Conservation (phyloP, 2,329 filamentous ascomycete genomes). For the Metarhizium rileyi region DNA sequence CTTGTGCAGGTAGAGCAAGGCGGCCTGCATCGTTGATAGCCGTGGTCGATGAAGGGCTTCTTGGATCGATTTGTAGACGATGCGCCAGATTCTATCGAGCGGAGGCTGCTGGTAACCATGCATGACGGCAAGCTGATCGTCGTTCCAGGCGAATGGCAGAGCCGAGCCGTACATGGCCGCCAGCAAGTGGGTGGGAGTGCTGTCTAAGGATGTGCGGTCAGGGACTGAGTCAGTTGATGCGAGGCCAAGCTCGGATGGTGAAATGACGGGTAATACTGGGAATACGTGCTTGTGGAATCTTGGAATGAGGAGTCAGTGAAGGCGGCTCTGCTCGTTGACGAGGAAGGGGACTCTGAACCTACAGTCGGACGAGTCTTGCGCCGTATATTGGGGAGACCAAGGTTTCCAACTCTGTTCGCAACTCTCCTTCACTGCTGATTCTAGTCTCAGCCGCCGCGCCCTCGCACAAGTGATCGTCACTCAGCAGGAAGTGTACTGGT, state of each 20-base stretch:
- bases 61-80: conserved; percentile 6
- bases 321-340: background rate
- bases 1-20: conserved; percentile 9
- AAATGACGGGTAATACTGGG: conserved; percentile 7
- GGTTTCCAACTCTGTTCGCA: too few relatives aligned
- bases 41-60: conserved; percentile 4
- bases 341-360: background rate
- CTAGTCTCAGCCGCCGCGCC: background rate
- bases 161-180: conserved; percentile 10
- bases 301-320: background rate
- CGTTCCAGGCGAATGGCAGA: too few relatives aligned
- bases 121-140: conserved; percentile 6
- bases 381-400: conserved; percentile 3
- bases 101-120: conserved; percentile 3
- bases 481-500: conserved; percentile 18
- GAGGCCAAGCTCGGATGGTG: conserved; percentile 6
- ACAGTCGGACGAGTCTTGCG: conserved; percentile 6
- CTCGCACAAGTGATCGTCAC: conserved; percentile 7
- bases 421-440: background rate
- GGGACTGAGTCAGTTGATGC: background rate
- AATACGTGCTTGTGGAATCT: conserved; percentile 10
- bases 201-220: background rate
- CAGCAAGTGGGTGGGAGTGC: conserved; percentile 5
- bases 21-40: conserved; percentile 5
- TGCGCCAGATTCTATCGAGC: conserved; percentile 4